Evolutionary conservation across 768 basidiomycete genomes (phyloP), one percentile per base, ranked within the genome.

Genomic region (Mycena filopes): DNA sequence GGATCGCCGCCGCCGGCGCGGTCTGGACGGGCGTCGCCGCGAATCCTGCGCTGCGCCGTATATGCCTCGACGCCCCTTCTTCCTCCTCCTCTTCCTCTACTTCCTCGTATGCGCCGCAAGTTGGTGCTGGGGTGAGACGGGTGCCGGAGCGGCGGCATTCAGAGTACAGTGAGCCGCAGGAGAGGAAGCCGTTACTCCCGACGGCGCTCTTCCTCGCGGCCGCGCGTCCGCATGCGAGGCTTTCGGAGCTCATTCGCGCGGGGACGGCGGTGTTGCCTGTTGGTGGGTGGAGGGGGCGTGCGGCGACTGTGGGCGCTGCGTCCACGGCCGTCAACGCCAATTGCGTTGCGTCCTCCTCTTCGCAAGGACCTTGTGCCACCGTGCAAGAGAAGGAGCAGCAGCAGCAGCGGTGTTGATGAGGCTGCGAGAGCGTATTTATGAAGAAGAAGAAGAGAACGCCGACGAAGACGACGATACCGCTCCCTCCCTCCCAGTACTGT

Each of bases 171-270:
- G n/a, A 58, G 45, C 64, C 67, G 70, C 18, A 66, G 66, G 6
- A 61, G 63, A 56, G 73, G 70, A 65, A 70, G 73, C 60, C 82
- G 16, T 75, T 84, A 21, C 69, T 82, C 42, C 80, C 82, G 18
- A 84, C 84, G 0, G 84, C 86, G 20, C 74, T 89, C 69, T 91
- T 87, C 74, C 80, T 90, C 71, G 82, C 79, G 63, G 84, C 86
- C 72, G 86, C 88, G 0, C 82, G 77, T 75, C 82, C 82, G 66
- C 83, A 89, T 51, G 55, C 79, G 20, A 76, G 85, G 42, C 75
- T 90, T 55, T 79, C 75, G 46, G 87, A 86, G 65, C 79, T 90
- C 55, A 84, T 90, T 58, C 79, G 78, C 50, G 77, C 78, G 48
- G 89, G 89, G 71, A 86, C 87, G 69, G 82, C 2, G 9, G n/a